These are phyloP conservation scores for Medicago ruthenica DNA, from an alignment of 306 rosid genomes.

Conservation along the genomic window DNA sequence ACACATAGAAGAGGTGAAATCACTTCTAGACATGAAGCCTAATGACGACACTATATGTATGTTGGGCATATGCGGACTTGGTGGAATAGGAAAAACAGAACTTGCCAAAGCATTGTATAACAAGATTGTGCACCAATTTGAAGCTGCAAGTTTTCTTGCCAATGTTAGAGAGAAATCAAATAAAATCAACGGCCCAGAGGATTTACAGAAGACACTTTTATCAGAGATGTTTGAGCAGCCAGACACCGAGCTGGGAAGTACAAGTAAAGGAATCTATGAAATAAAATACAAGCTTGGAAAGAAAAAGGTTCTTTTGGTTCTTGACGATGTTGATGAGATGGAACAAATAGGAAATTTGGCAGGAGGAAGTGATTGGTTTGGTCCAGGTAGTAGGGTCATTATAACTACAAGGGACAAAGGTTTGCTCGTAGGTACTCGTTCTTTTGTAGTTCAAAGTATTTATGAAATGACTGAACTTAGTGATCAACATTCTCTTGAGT, in stretches of 20 bases:
- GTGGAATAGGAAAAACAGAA: conserved; percentile 32
- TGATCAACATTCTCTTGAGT: not conserved
- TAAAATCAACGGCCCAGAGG: conserved; percentile 1
- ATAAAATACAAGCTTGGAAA: not conserved
- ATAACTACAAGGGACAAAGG: conserved; percentile 36
- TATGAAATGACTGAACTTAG: conserved; percentile 24
- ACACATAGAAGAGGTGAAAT: not conserved
- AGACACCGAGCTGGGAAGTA: not conserved
- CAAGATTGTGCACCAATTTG: conserved; percentile 25
- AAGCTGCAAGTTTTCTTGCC: conserved; percentile 32
- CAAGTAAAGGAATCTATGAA: conserved; percentile 2
- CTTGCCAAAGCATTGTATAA: conserved; percentile 35
- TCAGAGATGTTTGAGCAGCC: not conserved
- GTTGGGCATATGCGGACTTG: conserved; percentile 38
- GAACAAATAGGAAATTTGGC: conserved; percentile 8
- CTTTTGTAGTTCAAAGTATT: not conserved
- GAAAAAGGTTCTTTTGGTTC: conserved; percentile 35
- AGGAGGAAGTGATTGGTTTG: conserved; percentile 41
- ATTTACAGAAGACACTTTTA: conserved; percentile 13
- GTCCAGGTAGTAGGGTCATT: conserved; percentile 7
- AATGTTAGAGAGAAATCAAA: conserved; percentile 19
- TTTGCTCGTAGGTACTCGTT: conserved; percentile 10
- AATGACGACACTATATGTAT: not conserved
- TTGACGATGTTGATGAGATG: conserved; percentile 35
- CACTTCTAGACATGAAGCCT: conserved; percentile 5